Evolutionary conservation across 176 grass and related monocot species (phyloP).

Genomic region (Carex scoparia): DNA sequence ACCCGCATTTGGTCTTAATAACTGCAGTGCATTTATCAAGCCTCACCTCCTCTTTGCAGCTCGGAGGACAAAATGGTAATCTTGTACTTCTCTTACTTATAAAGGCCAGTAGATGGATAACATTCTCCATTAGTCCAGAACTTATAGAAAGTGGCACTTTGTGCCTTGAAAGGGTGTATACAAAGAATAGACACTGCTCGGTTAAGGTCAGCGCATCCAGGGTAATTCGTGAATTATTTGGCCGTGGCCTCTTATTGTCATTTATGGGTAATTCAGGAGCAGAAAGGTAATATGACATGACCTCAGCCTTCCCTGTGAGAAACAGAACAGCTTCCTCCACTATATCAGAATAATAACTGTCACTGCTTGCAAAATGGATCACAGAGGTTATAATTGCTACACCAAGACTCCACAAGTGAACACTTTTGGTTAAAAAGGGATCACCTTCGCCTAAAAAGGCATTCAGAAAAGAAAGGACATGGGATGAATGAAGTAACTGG

Average conservation of each 20-base stretch:
- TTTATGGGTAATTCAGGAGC: conserved; percentile 45
- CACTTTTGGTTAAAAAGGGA: conserved; percentile 45
- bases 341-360: conserved; percentile 47
- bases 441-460: conserved; percentile 41
- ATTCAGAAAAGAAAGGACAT: conserved; percentile 73
- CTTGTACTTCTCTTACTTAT: conserved; percentile 64
- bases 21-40: conserved; percentile 48
- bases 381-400: conserved; percentile 62
- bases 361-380: conserved; percentile 62
- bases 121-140: conserved; percentile 62
- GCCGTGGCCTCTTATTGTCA: conserved; percentile 46
- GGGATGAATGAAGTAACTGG: conserved; percentile 65
- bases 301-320: conserved; percentile 55
- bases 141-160: conserved; percentile 58
- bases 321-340: conserved; percentile 45
- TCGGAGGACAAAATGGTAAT: conserved; percentile 48
- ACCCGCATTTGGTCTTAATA: conserved; percentile 64
- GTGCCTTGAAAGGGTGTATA: conserved; percentile 68
- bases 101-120: conserved; percentile 87
- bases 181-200: conserved; percentile 63
- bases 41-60: conserved; percentile 52
- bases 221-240: conserved; percentile 51
- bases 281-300: conserved; percentile 76
- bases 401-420: conserved; percentile 54
- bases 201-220: conserved; percentile 60